These are phyloP conservation scores for Pyrus betulifolia DNA, from an alignment of 306 rosid species.

Conservation along the genomic window DNA sequence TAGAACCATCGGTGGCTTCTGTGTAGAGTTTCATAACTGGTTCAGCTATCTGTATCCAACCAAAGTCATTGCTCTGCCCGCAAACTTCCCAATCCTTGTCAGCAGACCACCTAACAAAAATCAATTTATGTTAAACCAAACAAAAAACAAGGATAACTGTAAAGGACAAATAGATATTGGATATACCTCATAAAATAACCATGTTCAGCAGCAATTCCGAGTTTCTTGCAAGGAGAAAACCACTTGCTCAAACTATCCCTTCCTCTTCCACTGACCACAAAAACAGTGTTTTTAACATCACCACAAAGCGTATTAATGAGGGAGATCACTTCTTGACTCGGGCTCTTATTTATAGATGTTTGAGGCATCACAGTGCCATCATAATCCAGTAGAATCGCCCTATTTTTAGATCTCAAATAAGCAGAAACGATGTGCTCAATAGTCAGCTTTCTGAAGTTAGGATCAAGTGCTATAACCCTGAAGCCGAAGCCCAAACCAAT, in stretches of 20 bases:
- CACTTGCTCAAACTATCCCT: conserved; percentile 43
- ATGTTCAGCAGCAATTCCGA: conserved; percentile 59
- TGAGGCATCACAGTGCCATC: conserved; percentile 64
- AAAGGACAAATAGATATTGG: not conserved
- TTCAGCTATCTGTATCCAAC: conserved; percentile 57
- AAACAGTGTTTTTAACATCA: conserved; percentile 41
- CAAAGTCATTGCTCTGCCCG: conserved; percentile 44
- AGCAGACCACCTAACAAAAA: conserved; percentile 44
- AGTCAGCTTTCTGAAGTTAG: conserved; percentile 46
- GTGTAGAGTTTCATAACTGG: conserved; percentile 60
- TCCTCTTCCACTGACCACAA: conserved; percentile 57
- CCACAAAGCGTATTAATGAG: conserved; percentile 34
- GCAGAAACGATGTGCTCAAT: conserved; percentile 41
- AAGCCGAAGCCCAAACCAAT: conserved; percentile 59
- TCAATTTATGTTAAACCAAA: not conserved
- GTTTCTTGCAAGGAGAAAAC: conserved; percentile 46
- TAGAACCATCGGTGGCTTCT: conserved; percentile 65
- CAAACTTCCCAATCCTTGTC: conserved; percentile 47
- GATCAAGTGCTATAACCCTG: conserved; percentile 59
- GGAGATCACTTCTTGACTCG: conserved; percentile 36
- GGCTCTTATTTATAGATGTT: conserved; percentile 41
- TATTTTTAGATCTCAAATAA: conserved; percentile 37
- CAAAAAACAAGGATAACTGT: not conserved
- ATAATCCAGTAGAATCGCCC: conserved; percentile 57
- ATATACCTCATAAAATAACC: conserved; percentile 50